Conservation (phyloP, 257 asterid species). For the Scutellaria baicalensis region DNA sequence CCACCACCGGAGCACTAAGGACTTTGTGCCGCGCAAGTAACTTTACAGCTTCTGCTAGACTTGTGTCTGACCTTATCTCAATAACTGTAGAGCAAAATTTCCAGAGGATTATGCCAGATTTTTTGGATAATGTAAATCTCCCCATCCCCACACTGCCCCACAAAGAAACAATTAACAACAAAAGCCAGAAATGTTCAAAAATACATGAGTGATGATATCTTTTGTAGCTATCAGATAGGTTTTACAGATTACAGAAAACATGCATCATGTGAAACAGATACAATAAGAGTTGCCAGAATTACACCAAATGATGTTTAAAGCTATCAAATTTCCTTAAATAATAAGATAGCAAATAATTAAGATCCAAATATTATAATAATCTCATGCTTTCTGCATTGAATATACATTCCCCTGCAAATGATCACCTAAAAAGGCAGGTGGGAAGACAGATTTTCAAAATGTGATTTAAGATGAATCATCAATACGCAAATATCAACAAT, state of each 20-base stretch:
- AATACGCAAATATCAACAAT: background rate
- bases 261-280: too few species aligned
- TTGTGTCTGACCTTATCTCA: slow-evolving; percentile 83
- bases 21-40: slow-evolving; percentile 62
- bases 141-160: background rate
- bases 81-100: slow-evolving; percentile 34
- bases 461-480: background rate
- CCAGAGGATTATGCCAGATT: background rate
- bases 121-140: background rate
- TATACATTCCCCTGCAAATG: background rate
- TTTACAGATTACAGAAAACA: background rate
- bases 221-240: background rate
- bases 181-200: background rate
- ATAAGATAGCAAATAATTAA: too few species aligned
- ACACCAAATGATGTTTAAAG: too few species aligned
- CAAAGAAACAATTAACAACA: background rate
- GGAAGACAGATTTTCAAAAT: background rate
- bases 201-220: background rate
- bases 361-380: background rate
- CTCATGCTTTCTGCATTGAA: background rate
- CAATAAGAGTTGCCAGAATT: too few species aligned
- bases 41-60: slow-evolving; percentile 81
- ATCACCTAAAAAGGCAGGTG: background rate
- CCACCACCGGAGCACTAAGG: slow-evolving; percentile 88
- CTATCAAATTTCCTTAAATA: too few species aligned